phyloP scores from a whole-genome alignment of 805 yeast species.

The Pichia paraexigua region DNA sequence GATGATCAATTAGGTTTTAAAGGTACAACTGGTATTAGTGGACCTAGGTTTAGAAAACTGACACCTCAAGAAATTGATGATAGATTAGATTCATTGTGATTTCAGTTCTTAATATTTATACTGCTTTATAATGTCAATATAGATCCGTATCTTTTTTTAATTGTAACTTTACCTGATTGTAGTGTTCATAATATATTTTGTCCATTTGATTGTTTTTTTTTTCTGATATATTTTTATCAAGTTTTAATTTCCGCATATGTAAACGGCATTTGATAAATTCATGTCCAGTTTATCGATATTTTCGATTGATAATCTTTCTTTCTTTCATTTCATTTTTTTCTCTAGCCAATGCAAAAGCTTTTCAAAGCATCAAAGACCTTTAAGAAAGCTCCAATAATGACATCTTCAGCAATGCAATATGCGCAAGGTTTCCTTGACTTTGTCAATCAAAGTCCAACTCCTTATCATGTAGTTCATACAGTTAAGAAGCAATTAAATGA shows the following conservation, averaged over 20 bases:
- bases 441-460: conserved; percentile 83
- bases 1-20: conserved; percentile 75
- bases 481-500: conserved; percentile 45
- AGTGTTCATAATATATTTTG: too few species aligned
- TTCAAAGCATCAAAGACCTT: not conserved
- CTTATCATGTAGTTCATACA: conserved; percentile 81
- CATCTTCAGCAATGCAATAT: conserved; percentile 22
- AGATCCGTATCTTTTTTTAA: not conserved
- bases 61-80: conserved; percentile 91
- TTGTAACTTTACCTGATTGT: not conserved
- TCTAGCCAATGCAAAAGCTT: not conserved
- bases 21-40: conserved; percentile 69
- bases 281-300: not conserved
- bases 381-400: conserved; percentile 1
- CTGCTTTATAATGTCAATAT: not conserved
- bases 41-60: conserved; percentile 85
- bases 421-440: conserved; percentile 65
- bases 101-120: not conserved
- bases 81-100: conserved; percentile 80
- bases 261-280: not conserved
- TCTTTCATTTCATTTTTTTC: not conserved
- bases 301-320: not conserved
- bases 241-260: not conserved
- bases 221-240: not conserved
- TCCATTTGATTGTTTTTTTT: too few species aligned